These are phyloP conservation scores for Aspergillus ellipticus DNA, from an alignment of 495 filamentous ascomycete genomes.

Conservation along the genomic window DNA sequence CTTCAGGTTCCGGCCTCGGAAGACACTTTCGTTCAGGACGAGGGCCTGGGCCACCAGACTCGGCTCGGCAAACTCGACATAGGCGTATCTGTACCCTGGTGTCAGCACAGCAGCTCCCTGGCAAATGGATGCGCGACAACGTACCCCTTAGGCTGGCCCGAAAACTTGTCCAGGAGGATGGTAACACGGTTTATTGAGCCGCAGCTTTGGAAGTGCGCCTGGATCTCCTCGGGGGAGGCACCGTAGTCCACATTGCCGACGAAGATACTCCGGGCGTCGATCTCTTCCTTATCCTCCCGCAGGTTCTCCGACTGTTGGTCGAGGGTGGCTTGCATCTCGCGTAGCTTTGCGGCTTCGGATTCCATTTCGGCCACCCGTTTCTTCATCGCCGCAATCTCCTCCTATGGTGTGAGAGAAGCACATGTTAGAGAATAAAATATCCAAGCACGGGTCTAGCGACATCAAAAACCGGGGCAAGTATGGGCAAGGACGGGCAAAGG, in stretches of 20 bases:
- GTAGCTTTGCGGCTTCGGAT: constrained; percentile 89
- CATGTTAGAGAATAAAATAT: background rate
- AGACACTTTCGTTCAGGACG: constrained; percentile 93
- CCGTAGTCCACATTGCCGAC: constrained; percentile 99
- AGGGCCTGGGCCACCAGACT: constrained; percentile 89
- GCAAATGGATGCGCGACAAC: constrained; percentile 31
- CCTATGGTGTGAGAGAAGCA: constrained; percentile 40
- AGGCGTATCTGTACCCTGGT: constrained; percentile 75
- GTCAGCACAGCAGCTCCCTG: constrained; percentile 45
- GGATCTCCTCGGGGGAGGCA: constrained; percentile 96
- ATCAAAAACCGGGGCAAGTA: background rate
- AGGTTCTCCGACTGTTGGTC: constrained; percentile 81
- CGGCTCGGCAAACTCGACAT: constrained; percentile 97
- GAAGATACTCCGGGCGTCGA: constrained; percentile 94
- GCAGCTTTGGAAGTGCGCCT: constrained; percentile 97
- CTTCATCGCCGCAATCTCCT: constrained; percentile 99
- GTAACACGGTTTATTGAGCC: constrained; percentile 98
- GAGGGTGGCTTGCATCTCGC: constrained; percentile 91
- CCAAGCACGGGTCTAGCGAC: background rate
- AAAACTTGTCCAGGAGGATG: constrained; percentile 96
- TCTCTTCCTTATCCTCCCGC: constrained; percentile 90
- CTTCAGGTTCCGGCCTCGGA: constrained; percentile 93
- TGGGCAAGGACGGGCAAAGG: background rate
- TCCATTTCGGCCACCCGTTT: constrained; percentile 98
- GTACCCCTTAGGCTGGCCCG: constrained; percentile 96